A percentile compares a stretch with the other conserved stretches of the same genome.
Evolutionary conservation across 1,284 basidiomycete genomes (phyloP).

Genomic region (Sanghuangporus sanghuang): DNA sequence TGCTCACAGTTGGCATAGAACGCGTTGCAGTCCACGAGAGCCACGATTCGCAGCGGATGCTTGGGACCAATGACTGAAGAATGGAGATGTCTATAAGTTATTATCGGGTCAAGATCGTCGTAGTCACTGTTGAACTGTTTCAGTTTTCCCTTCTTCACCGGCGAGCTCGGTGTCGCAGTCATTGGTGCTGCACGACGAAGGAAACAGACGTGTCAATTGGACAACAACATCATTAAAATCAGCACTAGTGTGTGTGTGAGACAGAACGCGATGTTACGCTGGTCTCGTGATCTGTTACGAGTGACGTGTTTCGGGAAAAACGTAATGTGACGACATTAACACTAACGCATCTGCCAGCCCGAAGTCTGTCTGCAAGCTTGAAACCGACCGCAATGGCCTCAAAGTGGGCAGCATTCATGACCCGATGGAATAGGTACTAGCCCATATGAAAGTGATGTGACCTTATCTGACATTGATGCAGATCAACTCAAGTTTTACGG

Average conservation of each 20-base stretch:
- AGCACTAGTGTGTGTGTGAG: neutral
- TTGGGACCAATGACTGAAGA: constrained; percentile 58
- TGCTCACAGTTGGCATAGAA: constrained; percentile 93
- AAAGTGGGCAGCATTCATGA: constrained; percentile 12
- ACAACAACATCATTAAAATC: neutral
- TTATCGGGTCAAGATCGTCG: constrained; percentile 53
- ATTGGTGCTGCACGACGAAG: neutral
- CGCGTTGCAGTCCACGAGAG: constrained; percentile 91
- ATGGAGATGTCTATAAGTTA: constrained; percentile 71
- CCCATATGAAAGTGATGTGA: neutral
- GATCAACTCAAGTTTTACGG: constrained; percentile 5
- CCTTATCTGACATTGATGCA: neutral
- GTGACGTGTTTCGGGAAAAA: neutral
- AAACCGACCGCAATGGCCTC: constrained; percentile 7
- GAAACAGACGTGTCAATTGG: neutral
- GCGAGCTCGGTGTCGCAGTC: constrained; percentile 4
- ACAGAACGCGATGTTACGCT: constrained; percentile 5
- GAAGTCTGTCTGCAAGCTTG: neutral
- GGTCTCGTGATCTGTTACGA: constrained; percentile 1
- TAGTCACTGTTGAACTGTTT: constrained; percentile 35
- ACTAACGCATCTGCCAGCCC: neutral
- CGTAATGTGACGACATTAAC: neutral
- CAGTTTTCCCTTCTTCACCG: constrained; percentile 42
- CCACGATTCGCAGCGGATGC: constrained; percentile 73
- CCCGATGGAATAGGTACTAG: constrained; percentile 10